Conservation (phyloP, 495 filamentous ascomycete genomes). For the Pyronema domesticum region DNA sequence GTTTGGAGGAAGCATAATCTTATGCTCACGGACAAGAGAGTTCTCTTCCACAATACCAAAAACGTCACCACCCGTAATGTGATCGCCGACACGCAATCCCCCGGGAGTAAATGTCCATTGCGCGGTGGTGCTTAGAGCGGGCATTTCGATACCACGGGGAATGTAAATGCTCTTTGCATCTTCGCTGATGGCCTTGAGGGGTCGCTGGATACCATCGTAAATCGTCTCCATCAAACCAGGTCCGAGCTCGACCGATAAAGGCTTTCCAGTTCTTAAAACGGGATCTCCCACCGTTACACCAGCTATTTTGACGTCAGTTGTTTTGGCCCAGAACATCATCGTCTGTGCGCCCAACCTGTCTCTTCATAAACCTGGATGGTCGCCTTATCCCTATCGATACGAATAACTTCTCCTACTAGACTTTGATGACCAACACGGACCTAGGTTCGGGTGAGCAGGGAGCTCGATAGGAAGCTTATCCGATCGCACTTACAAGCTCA, state of each 20-base stretch:
- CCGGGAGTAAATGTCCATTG: constrained; percentile 90
- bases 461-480: constrained; percentile 2
- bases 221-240: constrained; percentile 98
- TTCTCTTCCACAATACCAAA: constrained; percentile 94
- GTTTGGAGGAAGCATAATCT: constrained; percentile 82
- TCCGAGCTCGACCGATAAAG: constrained; percentile 88
- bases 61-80: constrained; percentile 88
- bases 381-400: constrained; percentile 84
- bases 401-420: constrained; percentile 92
- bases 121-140: constrained; percentile 68
- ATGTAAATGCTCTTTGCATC: constrained; percentile 82
- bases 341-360: constrained; percentile 46
- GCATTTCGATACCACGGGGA: constrained; percentile 79
- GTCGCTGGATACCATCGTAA: constrained; percentile 97
- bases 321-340: not conserved
- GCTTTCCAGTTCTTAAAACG: constrained; percentile 76
- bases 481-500: constrained; percentile 52
- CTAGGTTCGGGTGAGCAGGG: constrained; percentile 26
- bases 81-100: constrained; percentile 78
- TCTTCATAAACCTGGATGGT: constrained; percentile 99
- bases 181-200: constrained; percentile 65
- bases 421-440: constrained; percentile 75
- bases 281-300: constrained; percentile 94
- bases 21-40: constrained; percentile 84
- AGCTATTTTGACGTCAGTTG: constrained; percentile 35